Evolutionary conservation across 352 stramenopile species (phyloP).

Genomic region (Globisporangium spinosum): DNA sequence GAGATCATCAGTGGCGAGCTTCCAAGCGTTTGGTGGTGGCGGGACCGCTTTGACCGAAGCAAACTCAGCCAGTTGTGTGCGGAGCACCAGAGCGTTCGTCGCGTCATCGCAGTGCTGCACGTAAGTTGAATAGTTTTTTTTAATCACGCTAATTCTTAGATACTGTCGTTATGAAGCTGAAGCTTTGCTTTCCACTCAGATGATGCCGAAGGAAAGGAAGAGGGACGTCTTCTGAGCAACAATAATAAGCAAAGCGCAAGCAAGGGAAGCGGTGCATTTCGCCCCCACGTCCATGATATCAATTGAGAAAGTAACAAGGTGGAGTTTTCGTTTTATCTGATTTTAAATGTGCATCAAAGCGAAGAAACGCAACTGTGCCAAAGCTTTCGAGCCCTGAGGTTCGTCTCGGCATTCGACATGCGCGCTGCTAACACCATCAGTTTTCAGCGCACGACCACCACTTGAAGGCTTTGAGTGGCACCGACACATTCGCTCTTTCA

Average conservation of each 20-base stretch:
- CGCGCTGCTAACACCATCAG: background rate
- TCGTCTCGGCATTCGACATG: background rate
- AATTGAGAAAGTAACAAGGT: background rate
- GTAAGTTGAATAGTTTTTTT: background rate
- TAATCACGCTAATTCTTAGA: background rate
- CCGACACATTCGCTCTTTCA: background rate
- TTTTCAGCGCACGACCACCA: background rate
- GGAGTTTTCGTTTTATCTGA: background rate
- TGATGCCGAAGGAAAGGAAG: too few relatives aligned
- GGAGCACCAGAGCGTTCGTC: background rate
- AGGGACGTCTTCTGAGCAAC: too few relatives aligned
- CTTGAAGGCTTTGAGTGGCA: background rate
- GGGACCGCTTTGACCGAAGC: background rate
- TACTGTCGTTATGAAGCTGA: too few relatives aligned
- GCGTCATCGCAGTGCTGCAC: background rate
- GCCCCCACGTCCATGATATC: background rate
- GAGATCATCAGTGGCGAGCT: background rate
- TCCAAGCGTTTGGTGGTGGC: background rate
- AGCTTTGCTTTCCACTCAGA: too few relatives aligned
- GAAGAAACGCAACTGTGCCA: background rate
- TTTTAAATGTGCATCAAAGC: constrained; percentile 3
- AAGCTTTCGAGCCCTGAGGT: too few relatives aligned
- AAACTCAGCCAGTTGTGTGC: background rate
- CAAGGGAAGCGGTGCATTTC: background rate
- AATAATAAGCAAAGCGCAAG: background rate